phyloP scores from a whole-genome alignment of 2,329 filamentous ascomycete genomes.

The Fusarium acutatum region DNA sequence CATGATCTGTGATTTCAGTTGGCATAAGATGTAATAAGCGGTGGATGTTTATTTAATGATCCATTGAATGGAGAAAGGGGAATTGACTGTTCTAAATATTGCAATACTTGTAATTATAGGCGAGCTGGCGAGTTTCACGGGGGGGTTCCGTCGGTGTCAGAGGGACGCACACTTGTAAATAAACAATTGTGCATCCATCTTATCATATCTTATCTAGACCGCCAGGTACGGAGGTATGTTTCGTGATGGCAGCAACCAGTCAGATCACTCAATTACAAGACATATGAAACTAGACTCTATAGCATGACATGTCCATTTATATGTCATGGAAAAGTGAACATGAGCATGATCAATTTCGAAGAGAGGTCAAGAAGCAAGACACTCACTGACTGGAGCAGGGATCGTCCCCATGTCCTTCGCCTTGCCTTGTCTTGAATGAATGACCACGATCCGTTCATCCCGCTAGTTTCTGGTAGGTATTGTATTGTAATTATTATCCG shows the following conservation, averaged over 20 bases:
- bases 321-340: not conserved
- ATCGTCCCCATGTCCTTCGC: constrained; percentile 5
- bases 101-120: not conserved
- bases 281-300: constrained; percentile 5
- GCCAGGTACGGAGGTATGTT: constrained; percentile 17
- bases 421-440: constrained; percentile 6
- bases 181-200: constrained; percentile 10
- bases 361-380: not conserved
- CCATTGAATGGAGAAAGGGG: constrained; percentile 11
- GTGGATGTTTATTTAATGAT: constrained; percentile 15
- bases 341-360: not conserved
- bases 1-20: constrained; percentile 13
- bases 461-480: constrained; percentile 16
- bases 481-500: not conserved
- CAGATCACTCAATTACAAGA: constrained; percentile 22
- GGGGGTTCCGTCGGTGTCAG: not conserved
- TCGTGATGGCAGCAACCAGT: constrained; percentile 8
- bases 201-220: constrained; percentile 20
- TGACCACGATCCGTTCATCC: constrained; percentile 28
- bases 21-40: constrained; percentile 37
- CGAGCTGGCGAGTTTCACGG: not conserved
- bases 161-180: not conserved
- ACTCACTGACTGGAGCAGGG: constrained; percentile 2
- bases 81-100: not conserved
- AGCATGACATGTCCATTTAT: constrained; percentile 1